Evolutionary conservation across 306 rosid species (phyloP).

Genomic region (Ochetophila trinervis): DNA sequence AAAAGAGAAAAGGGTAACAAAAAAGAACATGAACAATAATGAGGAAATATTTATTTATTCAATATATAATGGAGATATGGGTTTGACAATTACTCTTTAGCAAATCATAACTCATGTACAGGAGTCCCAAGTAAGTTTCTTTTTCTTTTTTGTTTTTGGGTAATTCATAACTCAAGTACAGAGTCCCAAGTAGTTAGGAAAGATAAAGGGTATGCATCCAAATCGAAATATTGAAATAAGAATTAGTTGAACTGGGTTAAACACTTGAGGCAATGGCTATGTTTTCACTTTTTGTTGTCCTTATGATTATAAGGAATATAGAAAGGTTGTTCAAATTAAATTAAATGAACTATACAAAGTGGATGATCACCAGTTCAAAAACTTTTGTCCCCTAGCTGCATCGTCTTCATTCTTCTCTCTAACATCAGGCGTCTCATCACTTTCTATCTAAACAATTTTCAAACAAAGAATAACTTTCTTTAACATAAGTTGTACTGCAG

Average conservation of each 20-base stretch:
- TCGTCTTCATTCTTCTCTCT: slow-evolving; percentile 75
- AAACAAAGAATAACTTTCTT: slow-evolving; percentile 19
- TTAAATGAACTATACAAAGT: slow-evolving; percentile 4
- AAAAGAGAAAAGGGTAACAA: background rate
- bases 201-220: too few relatives aligned
- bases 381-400: slow-evolving; percentile 74
- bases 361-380: slow-evolving; percentile 64
- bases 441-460: slow-evolving; percentile 56
- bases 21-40: background rate
- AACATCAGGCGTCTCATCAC: slow-evolving; percentile 66
- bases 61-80: background rate
- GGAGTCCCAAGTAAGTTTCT: too few relatives aligned
- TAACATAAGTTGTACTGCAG: slow-evolving; percentile 20
- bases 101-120: too few relatives aligned
- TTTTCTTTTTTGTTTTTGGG: too few relatives aligned
- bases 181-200: too few relatives aligned
- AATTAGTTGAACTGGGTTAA: too few relatives aligned
- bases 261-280: too few relatives aligned
- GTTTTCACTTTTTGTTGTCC: too few relatives aligned
- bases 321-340: background rate
- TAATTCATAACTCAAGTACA: too few relatives aligned
- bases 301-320: too few relatives aligned
- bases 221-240: too few relatives aligned
- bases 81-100: background rate
- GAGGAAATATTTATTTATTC: background rate